A percentile compares a stretch with the other conserved stretches of the same genome.
phyloP scores from a whole-genome alignment of 2,329 filamentous ascomycete species.

The Ascochyta koolunga region DNA sequence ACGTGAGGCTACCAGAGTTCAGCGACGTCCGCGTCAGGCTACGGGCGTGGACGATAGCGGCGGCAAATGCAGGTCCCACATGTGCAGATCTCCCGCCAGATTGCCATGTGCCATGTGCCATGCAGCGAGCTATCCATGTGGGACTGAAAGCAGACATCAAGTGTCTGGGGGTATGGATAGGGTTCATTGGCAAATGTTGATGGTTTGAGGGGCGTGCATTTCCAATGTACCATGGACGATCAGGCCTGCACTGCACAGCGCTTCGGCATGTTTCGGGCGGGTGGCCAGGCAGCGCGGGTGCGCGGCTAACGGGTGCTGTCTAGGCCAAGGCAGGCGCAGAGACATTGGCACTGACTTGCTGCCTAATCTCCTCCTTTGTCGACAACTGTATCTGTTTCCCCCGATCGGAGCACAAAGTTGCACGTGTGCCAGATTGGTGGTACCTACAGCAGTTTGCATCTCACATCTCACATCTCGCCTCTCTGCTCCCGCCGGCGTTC shows the following conservation, averaged over 20 bases:
- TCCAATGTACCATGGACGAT: neutral
- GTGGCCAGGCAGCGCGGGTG: conserved; percentile 3
- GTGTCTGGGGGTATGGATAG: neutral
- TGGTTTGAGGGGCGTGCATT: neutral
- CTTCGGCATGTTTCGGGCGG: conserved; percentile 2
- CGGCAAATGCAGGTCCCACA: conserved; percentile 10
- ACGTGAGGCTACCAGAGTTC: neutral
- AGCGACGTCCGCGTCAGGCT: neutral
- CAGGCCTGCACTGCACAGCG: conserved; percentile 8
- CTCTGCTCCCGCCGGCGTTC: neutral
- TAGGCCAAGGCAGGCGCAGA: conserved; percentile 10
- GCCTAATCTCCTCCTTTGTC: conserved; percentile 2
- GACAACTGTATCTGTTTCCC: neutral
- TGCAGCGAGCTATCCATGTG: neutral
- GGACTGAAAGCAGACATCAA: neutral
- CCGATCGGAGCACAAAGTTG: neutral
- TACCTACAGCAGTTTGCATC: neutral
- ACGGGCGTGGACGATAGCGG: neutral
- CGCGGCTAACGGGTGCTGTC: conserved; percentile 2
- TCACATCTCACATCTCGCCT: neutral
- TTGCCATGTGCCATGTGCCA: conserved; percentile 1
- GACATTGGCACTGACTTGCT: neutral
- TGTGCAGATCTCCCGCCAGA: conserved; percentile 6
- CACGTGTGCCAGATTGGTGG: conserved; percentile 4
- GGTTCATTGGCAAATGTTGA: neutral